Evolutionary conservation across 116 monocot species (phyloP).

Genomic region (Cymodocea nodosa): DNA sequence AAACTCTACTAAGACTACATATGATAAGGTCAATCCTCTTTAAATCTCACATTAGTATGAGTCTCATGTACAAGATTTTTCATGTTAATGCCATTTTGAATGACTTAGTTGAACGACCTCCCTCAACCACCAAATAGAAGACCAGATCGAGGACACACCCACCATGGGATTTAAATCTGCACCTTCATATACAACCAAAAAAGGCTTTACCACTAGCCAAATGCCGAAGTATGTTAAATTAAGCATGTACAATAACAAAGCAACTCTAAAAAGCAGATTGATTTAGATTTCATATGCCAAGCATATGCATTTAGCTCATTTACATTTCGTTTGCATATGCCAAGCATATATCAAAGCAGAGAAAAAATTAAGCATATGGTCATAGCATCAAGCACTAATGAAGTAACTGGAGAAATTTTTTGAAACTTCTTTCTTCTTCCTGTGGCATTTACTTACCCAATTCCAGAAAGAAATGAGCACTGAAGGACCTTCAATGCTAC

Average conservation of each 20-base stretch:
- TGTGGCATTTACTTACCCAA: constrained; percentile 25
- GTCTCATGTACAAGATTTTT: too few relatives aligned
- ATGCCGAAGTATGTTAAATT: too few relatives aligned
- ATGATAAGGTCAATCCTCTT: too few relatives aligned
- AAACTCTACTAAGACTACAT: too few relatives aligned
- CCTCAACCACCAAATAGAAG: too few relatives aligned
- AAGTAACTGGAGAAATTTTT: background rate
- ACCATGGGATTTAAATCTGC: too few relatives aligned
- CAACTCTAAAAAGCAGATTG: background rate
- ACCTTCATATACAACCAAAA: background rate
- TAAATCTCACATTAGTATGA: too few relatives aligned
- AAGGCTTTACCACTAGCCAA: background rate
- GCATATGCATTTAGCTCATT: background rate
- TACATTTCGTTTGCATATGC: background rate
- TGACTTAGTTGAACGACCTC: background rate
- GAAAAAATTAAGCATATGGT: too few relatives aligned
- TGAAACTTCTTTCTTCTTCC: background rate
- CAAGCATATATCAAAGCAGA: background rate
- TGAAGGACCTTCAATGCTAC: constrained; percentile 59
- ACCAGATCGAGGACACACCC: too few relatives aligned
- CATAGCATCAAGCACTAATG: too few relatives aligned
- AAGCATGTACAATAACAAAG: background rate
- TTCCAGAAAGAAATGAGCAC: constrained; percentile 81
- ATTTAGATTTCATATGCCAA: too few relatives aligned
- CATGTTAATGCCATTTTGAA: background rate